Evolutionary conservation across 352 stramenopile genomes (phyloP).

Genomic region (Blastocystis sp.): DNA sequence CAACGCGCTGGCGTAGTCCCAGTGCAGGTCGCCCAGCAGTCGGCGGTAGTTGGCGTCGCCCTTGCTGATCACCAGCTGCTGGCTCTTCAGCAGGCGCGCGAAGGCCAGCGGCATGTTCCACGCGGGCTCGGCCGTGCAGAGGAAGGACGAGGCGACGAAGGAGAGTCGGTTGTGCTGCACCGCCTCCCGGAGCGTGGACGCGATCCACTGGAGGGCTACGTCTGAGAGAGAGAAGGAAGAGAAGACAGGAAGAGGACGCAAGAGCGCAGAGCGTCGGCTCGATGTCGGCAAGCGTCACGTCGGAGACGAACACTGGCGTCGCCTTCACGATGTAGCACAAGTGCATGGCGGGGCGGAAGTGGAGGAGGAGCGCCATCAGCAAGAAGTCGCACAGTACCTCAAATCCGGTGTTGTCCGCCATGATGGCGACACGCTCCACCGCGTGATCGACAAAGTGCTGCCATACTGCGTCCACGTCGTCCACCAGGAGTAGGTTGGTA

Average conservation of each 20-base stretch:
- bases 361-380: conserved; percentile 35
- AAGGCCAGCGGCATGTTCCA: conserved; percentile 54
- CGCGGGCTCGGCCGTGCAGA: conserved; percentile 17
- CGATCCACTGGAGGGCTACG: neutral
- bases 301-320: conserved; percentile 83
- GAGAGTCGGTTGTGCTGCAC: neutral
- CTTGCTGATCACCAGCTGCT: conserved; percentile 90
- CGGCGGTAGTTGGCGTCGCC: conserved; percentile 96
- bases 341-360: conserved; percentile 38
- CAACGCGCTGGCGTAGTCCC: conserved; percentile 84
- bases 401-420: conserved; percentile 53
- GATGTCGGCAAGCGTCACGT: conserved; percentile 80
- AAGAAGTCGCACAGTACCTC: conserved; percentile 65
- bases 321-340: conserved; percentile 82
- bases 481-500: conserved; percentile 1
- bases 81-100: neutral
- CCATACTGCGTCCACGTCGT: conserved; percentile 7
- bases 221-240: neutral
- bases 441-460: neutral
- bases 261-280: conserved; percentile 78
- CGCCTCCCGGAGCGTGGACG: neutral
- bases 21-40: conserved; percentile 89
- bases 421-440: neutral
- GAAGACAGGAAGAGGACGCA: neutral
- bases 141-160: conserved; percentile 4